A percentile compares a stretch with the other conserved stretches of the same genome.
phyloP scores from a whole-genome alignment of 805 yeast genomes.

The Cyberlindnera lachancei region DNA sequence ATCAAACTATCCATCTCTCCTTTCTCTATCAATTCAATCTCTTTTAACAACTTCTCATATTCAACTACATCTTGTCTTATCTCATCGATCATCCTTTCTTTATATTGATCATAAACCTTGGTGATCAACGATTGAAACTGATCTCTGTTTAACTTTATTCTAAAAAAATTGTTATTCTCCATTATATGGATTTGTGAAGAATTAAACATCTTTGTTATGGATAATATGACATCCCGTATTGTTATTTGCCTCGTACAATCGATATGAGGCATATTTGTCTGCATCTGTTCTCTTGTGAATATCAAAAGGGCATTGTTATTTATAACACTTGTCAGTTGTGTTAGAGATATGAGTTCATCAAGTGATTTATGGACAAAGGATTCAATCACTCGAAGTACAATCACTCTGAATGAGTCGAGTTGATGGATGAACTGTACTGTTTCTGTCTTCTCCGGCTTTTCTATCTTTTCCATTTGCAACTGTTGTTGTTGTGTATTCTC shows the following conservation, averaged over 20 bases:
- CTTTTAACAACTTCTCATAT: conserved; percentile 7
- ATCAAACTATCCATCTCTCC: conserved; percentile 16
- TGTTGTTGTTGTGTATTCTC: too few relatives aligned
- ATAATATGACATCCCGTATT: conserved; percentile 18
- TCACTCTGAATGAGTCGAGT: conserved; percentile 15
- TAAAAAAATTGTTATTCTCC: conserved; percentile 20
- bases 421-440: conserved; percentile 3
- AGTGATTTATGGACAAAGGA: conserved; percentile 18
- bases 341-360: conserved; percentile 17
- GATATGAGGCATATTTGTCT: conserved; percentile 3
- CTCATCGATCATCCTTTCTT: conserved; percentile 2
- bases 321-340: conserved; percentile 16
- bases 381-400: conserved; percentile 21
- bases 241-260: conserved; percentile 6
- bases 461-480: too few relatives aligned
- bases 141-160: conserved; percentile 12
- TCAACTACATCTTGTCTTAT: conserved; percentile 12
- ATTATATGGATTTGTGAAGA: conserved; percentile 18
- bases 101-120: conserved; percentile 6
- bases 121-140: conserved; percentile 15
- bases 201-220: conserved; percentile 19
- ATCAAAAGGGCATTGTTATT: conserved; percentile 15
- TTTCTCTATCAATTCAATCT: conserved; percentile 13
- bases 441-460: conserved; percentile 1
- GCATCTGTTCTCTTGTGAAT: conserved; percentile 7